Evolutionary conservation across 306 rosid species (phyloP), one percentile per base, ranked within the genome.

Genomic region (Hippophae gyantsensis): DNA sequence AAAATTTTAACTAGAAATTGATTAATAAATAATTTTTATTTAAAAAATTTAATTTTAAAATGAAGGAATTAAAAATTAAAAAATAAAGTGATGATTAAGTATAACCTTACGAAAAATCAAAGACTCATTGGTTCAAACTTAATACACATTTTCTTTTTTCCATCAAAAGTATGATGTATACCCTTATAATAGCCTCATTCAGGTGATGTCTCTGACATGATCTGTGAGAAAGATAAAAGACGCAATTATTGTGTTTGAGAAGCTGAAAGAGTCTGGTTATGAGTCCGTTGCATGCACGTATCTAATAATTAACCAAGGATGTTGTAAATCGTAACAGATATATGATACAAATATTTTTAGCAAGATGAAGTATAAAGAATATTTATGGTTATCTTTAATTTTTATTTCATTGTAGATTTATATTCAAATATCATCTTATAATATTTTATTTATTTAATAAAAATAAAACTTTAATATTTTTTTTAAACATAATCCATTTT

Each of bases 131-230:
- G 77, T 77, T 26, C 96, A 18, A 18, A 18, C 23, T 18, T 18
- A 18, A 18, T 18, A 18, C 23, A 18, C 23, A 18, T 18, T 18
- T 18, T 18, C 23, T 18, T 18, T 18, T 18, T 18, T 18, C 23
- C 23, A 18, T 18, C 23, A 18, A 18, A 18, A 18, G 23, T 18
- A 92, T 0, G 96, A 87, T 78, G 69, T 83, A 69, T 69, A 82
- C 74, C 85, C 98, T 32, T 90, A 87, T 63, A 87, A 90, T 70
- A 79, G 86, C 47, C 76, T 90, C 62, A 67, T 90, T 52, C 74
- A 72, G 11, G 86, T 80, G 42, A 79, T 90, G 23, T 18, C 23
- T 18, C 23, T 18, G 23, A 18, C 23, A 47, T 90, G 96, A 48
- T 74, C 74, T 57, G 74, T 76, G 42, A 87, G 98, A 66, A 90